Evolutionary conservation across 1,284 basidiomycete genomes (phyloP).

Genomic region (Fistulina hepatica): DNA sequence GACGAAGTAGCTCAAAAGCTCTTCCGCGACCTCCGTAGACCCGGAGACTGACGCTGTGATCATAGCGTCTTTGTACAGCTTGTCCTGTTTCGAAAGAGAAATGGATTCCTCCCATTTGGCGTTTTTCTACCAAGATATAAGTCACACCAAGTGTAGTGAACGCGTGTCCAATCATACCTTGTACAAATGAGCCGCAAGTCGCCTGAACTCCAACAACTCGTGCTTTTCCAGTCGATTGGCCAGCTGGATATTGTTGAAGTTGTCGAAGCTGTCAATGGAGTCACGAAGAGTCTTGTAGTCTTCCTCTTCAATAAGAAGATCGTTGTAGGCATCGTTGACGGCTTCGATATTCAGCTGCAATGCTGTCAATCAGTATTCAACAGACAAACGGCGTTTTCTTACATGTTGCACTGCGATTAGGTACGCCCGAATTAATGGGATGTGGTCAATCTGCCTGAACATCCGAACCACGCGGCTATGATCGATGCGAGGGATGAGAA

Average conservation of each 20-base stretch:
- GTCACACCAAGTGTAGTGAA: constrained; percentile 5
- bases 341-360: constrained; percentile 84
- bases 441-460: constrained; percentile 91
- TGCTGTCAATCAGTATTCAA: constrained; percentile 9
- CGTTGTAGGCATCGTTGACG: constrained; percentile 97
- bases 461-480: constrained; percentile 92
- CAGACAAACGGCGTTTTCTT: constrained; percentile 18
- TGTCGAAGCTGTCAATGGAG: constrained; percentile 95
- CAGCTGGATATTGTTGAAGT: constrained; percentile 89
- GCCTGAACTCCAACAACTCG: constrained; percentile 89
- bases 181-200: constrained; percentile 92
- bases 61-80: constrained; percentile 94
- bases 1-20: constrained; percentile 88
- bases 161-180: constrained; percentile 43
- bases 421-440: constrained; percentile 92
- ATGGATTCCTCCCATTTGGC: constrained; percentile 92
- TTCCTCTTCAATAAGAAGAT: constrained; percentile 96
- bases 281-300: constrained; percentile 95
- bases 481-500: constrained; percentile 88
- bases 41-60: constrained; percentile 81
- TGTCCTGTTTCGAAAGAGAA: constrained; percentile 88
- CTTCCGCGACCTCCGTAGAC: constrained; percentile 82
- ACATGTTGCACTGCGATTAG: constrained; percentile 94
- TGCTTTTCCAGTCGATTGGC: constrained; percentile 85
- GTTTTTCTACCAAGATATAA: constrained; percentile 65